Evolutionary conservation across 805 yeast species (phyloP).

Genomic region (Teunomyces atbi): DNA sequence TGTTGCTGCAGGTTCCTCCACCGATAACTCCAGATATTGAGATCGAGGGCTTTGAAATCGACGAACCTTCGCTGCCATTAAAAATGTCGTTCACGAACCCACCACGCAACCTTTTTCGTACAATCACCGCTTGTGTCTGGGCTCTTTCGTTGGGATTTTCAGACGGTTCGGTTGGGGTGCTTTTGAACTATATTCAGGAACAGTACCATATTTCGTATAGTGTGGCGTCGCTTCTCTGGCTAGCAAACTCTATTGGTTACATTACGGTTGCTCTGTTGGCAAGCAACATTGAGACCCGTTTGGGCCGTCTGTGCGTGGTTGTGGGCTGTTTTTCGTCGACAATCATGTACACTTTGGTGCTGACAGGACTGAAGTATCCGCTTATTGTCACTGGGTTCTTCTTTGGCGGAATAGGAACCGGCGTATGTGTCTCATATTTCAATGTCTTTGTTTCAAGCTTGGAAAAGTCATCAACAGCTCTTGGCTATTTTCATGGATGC

Average conservation of each 20-base stretch:
- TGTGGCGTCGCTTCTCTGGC: constrained; percentile 20
- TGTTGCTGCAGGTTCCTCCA: neutral
- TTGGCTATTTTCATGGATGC: constrained; percentile 21
- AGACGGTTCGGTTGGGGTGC: constrained; percentile 23
- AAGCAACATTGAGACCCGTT: constrained; percentile 13
- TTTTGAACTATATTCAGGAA: constrained; percentile 20
- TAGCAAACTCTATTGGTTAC: constrained; percentile 19
- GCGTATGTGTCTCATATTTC: constrained; percentile 18
- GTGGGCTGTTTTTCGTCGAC: constrained; percentile 11
- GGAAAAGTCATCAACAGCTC: constrained; percentile 18
- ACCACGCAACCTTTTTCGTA: constrained; percentile 14
- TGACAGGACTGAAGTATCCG: constrained; percentile 20
- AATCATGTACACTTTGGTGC: constrained; percentile 15
- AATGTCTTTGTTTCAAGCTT: constrained; percentile 22
- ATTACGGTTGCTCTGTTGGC: constrained; percentile 17
- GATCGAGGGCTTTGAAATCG: neutral
- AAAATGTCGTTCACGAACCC: constrained; percentile 18
- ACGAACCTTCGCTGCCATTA: neutral
- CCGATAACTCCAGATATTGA: neutral
- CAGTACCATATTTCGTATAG: constrained; percentile 17
- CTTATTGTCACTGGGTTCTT: constrained; percentile 22
- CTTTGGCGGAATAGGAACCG: constrained; percentile 23
- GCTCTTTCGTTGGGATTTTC: constrained; percentile 15
- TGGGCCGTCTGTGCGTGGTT: constrained; percentile 16
- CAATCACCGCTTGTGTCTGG: constrained; percentile 17